A percentile compares a stretch with the other conserved stretches of the same genome.
These are phyloP conservation scores for Aureobasidium sp. DNA, from an alignment of 2,329 filamentous ascomycete species.

Conservation along the genomic window DNA sequence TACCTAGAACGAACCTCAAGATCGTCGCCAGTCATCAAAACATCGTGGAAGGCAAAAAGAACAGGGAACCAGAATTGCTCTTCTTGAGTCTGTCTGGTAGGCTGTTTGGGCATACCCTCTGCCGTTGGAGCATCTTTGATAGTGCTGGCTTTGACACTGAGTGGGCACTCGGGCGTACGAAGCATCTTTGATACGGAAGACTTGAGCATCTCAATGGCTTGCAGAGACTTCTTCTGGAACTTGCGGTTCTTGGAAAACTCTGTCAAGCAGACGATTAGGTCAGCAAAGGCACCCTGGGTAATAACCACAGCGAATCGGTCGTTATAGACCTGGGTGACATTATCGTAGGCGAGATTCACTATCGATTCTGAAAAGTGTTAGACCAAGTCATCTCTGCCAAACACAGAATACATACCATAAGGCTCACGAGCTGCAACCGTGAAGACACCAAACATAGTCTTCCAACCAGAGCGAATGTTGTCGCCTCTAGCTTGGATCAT, in stretches of 20 bases:
- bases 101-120: slow-evolving; percentile 51
- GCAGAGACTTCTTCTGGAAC: slow-evolving; percentile 97
- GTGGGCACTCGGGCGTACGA: slow-evolving; percentile 85
- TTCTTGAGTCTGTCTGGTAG: slow-evolving; percentile 77
- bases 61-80: slow-evolving; percentile 99
- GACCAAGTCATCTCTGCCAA: not conserved
- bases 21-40: slow-evolving; percentile 98
- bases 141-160: slow-evolving; percentile 58
- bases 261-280: slow-evolving; percentile 90
- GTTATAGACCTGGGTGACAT: slow-evolving; percentile 91
- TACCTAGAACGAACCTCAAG: slow-evolving; percentile 76
- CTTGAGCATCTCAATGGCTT: slow-evolving; percentile 91
- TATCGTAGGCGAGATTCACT: slow-evolving; percentile 93
- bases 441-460: slow-evolving; percentile 99
- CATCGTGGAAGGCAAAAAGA: slow-evolving; percentile 95
- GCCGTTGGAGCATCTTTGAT: slow-evolving; percentile 41
- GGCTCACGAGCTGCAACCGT: slow-evolving; percentile 89
- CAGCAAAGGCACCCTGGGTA: slow-evolving; percentile 90
- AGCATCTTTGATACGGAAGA: slow-evolving; percentile 92
- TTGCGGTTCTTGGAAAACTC: slow-evolving; percentile 98
- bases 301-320: slow-evolving; percentile 93
- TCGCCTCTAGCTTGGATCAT: slow-evolving; percentile 97
- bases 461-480: slow-evolving; percentile 96
- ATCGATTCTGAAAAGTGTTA: slow-evolving; percentile 59
- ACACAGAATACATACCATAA: slow-evolving; percentile 48